Percentiles rank a stretch among this genome's conserved stretches.
Evolutionary conservation across 768 basidiomycete genomes (phyloP).

Genomic region (Coprinopsis sp.): DNA sequence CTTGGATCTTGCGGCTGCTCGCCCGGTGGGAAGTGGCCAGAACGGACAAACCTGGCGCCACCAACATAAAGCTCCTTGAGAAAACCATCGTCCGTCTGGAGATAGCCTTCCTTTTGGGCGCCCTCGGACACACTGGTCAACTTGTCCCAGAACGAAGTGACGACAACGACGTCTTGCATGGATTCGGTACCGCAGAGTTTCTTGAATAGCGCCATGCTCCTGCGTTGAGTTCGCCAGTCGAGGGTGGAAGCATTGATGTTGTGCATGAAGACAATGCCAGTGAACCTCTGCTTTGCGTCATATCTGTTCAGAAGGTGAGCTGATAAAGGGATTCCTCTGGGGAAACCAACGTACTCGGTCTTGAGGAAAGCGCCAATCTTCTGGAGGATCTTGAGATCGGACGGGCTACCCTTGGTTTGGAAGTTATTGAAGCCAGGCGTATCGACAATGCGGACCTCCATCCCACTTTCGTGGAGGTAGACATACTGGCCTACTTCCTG

Average conservation of each 20-base stretch:
- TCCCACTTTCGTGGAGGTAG: neutral
- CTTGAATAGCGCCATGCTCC: constrained; percentile 40
- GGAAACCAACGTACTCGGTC: constrained; percentile 4
- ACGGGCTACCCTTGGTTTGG: neutral
- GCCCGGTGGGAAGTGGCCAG: constrained; percentile 25
- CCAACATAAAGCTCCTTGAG: constrained; percentile 25
- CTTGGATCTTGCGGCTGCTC: neutral
- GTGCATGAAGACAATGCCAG: constrained; percentile 38
- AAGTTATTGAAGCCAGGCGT: constrained; percentile 5
- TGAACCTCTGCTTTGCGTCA: neutral
- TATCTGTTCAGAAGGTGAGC: neutral
- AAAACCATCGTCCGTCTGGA: constrained; percentile 33
- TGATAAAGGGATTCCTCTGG: neutral
- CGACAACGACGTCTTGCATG: constrained; percentile 40
- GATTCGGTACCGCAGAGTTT: constrained; percentile 38
- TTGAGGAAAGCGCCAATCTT: constrained; percentile 10
- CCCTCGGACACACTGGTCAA: constrained; percentile 28
- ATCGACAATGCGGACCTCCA: neutral
- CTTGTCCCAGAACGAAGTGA: constrained; percentile 42
- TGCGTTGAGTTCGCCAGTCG: constrained; percentile 27
- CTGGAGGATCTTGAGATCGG: constrained; percentile 3
- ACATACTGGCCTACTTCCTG: neutral
- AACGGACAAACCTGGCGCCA: constrained; percentile 25
- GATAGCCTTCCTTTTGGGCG: constrained; percentile 25
- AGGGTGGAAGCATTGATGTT: constrained; percentile 34